phyloP scores from a whole-genome alignment of 148 eudicot species.

The Rhododendron ferrugineum region DNA sequence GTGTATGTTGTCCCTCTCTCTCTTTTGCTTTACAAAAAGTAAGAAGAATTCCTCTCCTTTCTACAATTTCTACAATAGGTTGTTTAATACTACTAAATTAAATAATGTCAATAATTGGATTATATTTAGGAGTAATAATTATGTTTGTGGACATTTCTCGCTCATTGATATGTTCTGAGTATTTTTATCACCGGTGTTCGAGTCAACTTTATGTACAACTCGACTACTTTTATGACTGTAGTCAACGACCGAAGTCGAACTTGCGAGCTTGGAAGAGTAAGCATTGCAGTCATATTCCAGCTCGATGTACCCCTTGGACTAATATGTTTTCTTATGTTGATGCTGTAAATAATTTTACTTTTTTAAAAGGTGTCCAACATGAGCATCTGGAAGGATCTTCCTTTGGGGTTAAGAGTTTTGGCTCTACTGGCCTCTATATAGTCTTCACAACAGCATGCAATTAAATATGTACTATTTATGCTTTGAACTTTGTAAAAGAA shows the following conservation, averaged over 20 bases:
- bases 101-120: not conserved
- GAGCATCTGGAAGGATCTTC: constrained; percentile 6
- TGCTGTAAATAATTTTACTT: not conserved
- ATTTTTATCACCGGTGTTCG: not conserved
- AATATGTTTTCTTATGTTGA: not conserved
- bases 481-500: constrained; percentile 15
- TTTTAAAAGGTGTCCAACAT: constrained; percentile 1
- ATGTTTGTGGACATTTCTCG: not conserved
- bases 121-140: not conserved
- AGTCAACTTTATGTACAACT: too few species aligned
- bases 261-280: not conserved
- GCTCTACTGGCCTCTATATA: not conserved
- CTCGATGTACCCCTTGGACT: not conserved
- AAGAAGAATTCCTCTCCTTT: not conserved
- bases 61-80: not conserved
- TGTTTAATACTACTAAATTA: not conserved
- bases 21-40: not conserved
- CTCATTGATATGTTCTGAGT: not conserved
- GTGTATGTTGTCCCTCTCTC: not conserved
- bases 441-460: not conserved
- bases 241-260: not conserved
- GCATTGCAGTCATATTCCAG: not conserved
- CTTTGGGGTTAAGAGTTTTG: not conserved
- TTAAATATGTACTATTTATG: not conserved
- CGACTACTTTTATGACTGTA: too few species aligned